Conservation (phyloP, 768 basidiomycete species). For the Saitozyma sp. region DNA sequence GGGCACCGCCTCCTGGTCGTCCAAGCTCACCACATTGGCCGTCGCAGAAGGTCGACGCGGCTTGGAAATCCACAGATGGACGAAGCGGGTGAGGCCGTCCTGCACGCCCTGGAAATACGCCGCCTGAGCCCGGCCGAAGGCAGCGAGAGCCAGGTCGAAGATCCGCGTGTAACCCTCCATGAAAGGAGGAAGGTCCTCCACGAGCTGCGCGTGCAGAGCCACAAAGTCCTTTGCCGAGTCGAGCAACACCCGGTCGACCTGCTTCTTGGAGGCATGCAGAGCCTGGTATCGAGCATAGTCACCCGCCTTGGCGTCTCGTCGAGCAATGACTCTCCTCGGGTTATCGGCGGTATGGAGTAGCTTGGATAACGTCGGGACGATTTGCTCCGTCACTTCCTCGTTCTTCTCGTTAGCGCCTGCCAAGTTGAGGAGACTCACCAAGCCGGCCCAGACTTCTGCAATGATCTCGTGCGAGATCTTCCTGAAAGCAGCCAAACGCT, state of each 20-base stretch:
- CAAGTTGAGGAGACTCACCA: conserved; percentile 35
- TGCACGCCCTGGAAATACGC: conserved; percentile 32
- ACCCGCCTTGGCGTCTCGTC: conserved; percentile 33
- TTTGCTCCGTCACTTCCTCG: conserved; percentile 37
- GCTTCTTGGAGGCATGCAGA: conserved; percentile 23
- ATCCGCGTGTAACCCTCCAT: conserved; percentile 48
- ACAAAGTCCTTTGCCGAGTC: conserved; percentile 48
- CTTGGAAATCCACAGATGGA: conserved; percentile 28
- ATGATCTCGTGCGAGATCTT: conserved; percentile 36
- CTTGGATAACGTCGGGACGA: conserved; percentile 46
- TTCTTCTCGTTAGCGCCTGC: conserved; percentile 28
- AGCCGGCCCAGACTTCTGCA: conserved; percentile 25
- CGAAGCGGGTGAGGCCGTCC: conserved; percentile 25
- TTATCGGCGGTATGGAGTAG: conserved; percentile 42
- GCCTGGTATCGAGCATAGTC: conserved; percentile 46
- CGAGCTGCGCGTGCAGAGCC: conserved; percentile 51
- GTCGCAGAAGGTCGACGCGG: not conserved
- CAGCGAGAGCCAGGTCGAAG: conserved; percentile 38
- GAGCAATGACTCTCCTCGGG: conserved; percentile 45
- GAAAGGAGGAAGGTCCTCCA: conserved; percentile 51
- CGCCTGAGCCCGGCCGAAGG: conserved; percentile 42
- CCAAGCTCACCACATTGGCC: not conserved
- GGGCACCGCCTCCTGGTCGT: not conserved
- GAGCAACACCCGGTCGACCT: conserved; percentile 36
- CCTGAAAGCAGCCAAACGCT: conserved; percentile 45